These are phyloP conservation scores for Sapria himalayana DNA, from an alignment of 345 rosid genomes.

Conservation along the genomic window DNA sequence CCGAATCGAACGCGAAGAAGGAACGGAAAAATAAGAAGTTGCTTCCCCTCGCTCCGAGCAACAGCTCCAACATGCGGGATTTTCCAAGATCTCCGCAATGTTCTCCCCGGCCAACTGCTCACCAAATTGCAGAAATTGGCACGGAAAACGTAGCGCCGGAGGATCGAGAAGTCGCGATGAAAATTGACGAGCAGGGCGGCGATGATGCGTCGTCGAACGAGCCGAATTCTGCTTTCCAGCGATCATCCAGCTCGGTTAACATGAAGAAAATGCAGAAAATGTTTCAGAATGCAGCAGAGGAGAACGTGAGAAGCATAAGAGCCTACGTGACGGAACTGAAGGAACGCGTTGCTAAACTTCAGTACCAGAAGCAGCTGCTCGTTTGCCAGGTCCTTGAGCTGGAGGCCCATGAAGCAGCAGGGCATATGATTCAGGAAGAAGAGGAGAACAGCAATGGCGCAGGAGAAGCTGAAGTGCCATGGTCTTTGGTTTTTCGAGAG, in stretches of 20 bases:
- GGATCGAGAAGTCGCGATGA: conserved; percentile 60
- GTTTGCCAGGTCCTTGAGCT: conserved; percentile 99
- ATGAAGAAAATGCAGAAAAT: conserved; percentile 98
- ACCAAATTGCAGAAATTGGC: conserved; percentile 52
- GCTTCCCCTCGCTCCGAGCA: conserved; percentile 66
- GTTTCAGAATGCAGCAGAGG: conserved; percentile 99
- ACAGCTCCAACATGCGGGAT: conserved; percentile 38
- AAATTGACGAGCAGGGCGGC: conserved; percentile 58
- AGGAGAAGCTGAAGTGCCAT: conserved; percentile 47
- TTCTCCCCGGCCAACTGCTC: conserved; percentile 66
- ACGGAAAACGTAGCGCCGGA: conserved; percentile 71
- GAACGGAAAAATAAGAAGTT: conserved; percentile 64
- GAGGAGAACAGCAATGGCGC: conserved; percentile 29
- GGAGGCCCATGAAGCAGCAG: conserved; percentile 93
- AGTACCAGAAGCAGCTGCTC: conserved; percentile 98
- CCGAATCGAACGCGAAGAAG: conserved; percentile 28
- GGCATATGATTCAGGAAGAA: conserved; percentile 35
- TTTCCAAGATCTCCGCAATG: conserved; percentile 81
- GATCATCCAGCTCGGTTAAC: conserved; percentile 79
- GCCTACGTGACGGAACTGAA: conserved; percentile 82
- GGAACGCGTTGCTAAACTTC: conserved; percentile 91
- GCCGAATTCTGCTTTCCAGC: conserved; percentile 48
- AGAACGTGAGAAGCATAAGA: conserved; percentile 88
- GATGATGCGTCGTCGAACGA: conserved; percentile 73
- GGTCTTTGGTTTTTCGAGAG: conserved; percentile 66